Percentiles rank a stretch among this genome's conserved stretches.
Evolutionary conservation across 2,329 filamentous ascomycete genomes (phyloP).

Genomic region (Diaporthe aspalathi): DNA sequence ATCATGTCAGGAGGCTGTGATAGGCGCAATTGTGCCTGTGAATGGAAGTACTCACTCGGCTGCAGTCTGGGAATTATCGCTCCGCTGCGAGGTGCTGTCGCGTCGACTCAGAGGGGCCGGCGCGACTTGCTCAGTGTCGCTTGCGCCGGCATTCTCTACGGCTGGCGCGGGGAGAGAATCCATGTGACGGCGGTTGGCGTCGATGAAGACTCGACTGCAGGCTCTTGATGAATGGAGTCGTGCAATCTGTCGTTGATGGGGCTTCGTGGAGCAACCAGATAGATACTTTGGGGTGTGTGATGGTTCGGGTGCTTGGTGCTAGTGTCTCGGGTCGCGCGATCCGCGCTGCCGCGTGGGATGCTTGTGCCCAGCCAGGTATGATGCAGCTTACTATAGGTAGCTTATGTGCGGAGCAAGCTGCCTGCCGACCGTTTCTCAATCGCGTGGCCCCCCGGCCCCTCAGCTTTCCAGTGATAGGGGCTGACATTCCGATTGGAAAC

Average conservation of each 20-base stretch:
- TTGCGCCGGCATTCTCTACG: slow-evolving; percentile 42
- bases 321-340: neutral
- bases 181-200: slow-evolving; percentile 43
- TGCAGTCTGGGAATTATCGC: slow-evolving; percentile 76
- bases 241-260: neutral
- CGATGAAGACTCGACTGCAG: neutral
- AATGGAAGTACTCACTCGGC: slow-evolving; percentile 66
- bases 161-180: slow-evolving; percentile 50
- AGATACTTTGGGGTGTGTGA: neutral
- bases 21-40: neutral
- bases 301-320: neutral
- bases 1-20: slow-evolving; percentile 7
- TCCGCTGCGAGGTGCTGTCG: slow-evolving; percentile 71
- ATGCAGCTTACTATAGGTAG: slow-evolving; percentile 9
- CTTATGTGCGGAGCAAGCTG: neutral
- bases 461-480: rapidly evolving
- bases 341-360: too few species aligned
- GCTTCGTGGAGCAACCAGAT: neutral
- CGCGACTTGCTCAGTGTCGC: slow-evolving; percentile 52
- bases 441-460: neutral
- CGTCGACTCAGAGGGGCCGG: slow-evolving; percentile 54
- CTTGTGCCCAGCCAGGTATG: neutral
- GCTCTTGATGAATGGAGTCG: too few species aligned
- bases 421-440: neutral
- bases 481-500: neutral